phyloP scores from a whole-genome alignment of 495 filamentous ascomycete genomes.

The Aspergillus olivimuriae region DNA sequence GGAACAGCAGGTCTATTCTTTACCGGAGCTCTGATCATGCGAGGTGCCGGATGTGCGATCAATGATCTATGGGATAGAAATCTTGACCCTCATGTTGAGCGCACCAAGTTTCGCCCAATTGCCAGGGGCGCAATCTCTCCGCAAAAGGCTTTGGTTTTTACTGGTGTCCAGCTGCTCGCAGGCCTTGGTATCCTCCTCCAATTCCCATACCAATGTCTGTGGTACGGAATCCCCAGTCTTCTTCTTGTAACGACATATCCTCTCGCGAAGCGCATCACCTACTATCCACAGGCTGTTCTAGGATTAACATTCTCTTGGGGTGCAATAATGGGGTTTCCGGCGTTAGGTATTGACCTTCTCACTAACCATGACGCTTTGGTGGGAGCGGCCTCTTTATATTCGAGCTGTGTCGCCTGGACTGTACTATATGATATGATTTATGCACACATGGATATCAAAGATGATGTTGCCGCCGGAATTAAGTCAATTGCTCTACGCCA shows the following conservation, averaged over 20 bases:
- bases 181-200: slow-evolving; percentile 79
- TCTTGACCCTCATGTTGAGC: slow-evolving; percentile 82
- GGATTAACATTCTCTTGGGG: slow-evolving; percentile 97
- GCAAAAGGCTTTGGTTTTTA: slow-evolving; percentile 69
- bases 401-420: slow-evolving; percentile 88
- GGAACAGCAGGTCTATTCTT: slow-evolving; percentile 76
- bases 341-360: slow-evolving; percentile 76
- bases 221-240: slow-evolving; percentile 81
- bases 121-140: slow-evolving; percentile 79
- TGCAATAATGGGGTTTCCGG: slow-evolving; percentile 93
- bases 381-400: slow-evolving; percentile 69
- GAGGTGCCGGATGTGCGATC: slow-evolving; percentile 94
- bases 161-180: slow-evolving; percentile 69
- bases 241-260: slow-evolving; percentile 79
- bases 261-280: slow-evolving; percentile 84
- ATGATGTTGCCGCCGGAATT: slow-evolving; percentile 87
- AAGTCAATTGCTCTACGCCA: slow-evolving; percentile 92
- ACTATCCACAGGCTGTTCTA: slow-evolving; percentile 90
- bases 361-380: slow-evolving; percentile 55
- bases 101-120: slow-evolving; percentile 83
- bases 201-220: slow-evolving; percentile 78
- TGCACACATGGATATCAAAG: slow-evolving; percentile 96
- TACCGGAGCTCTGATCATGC: slow-evolving; percentile 86
- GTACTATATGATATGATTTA: slow-evolving; percentile 98
- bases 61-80: slow-evolving; percentile 97